Conservation (phyloP, 441 rosid species). For the Adansonia rubrostipa region DNA sequence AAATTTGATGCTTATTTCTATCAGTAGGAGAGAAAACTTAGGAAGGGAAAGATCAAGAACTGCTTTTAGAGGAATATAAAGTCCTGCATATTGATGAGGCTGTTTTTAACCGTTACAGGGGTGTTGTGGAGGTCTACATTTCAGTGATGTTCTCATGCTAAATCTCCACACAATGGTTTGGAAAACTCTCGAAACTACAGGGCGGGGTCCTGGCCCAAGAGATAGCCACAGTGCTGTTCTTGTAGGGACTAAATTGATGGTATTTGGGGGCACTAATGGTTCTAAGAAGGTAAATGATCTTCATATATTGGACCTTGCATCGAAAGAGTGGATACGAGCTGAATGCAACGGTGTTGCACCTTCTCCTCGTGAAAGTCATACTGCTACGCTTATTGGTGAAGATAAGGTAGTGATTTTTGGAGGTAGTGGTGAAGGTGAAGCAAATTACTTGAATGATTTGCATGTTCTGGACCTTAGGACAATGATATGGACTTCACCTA, state of each 20-base stretch:
- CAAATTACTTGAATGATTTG: conserved; percentile 72
- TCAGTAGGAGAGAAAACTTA: neutral
- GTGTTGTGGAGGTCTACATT: conserved; percentile 76
- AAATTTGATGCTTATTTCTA: conserved; percentile 8
- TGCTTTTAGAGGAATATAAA: neutral
- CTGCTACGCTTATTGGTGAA: conserved; percentile 59
- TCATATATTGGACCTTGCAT: conserved; percentile 57
- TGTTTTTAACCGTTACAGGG: conserved; percentile 47
- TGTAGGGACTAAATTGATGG: conserved; percentile 58
- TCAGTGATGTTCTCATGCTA: conserved; percentile 64
- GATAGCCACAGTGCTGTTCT: conserved; percentile 80
- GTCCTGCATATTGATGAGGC: neutral
- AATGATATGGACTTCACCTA: conserved; percentile 69
- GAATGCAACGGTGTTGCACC: conserved; percentile 57
- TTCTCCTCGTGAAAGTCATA: conserved; percentile 74
- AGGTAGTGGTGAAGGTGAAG: conserved; percentile 82
- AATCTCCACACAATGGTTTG: conserved; percentile 58
- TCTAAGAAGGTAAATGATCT: conserved; percentile 70
- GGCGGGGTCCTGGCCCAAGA: conserved; percentile 71
- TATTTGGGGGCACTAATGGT: conserved; percentile 81
- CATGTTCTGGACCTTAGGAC: conserved; percentile 61
- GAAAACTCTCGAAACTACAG: conserved; percentile 54
- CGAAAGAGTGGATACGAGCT: conserved; percentile 60
- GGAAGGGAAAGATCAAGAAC: neutral
- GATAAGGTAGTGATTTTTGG: conserved; percentile 65